Base-by-base conservation (phyloP, 2,329 filamentous ascomycete genomes). In the Zalaria obscura region DNA sequence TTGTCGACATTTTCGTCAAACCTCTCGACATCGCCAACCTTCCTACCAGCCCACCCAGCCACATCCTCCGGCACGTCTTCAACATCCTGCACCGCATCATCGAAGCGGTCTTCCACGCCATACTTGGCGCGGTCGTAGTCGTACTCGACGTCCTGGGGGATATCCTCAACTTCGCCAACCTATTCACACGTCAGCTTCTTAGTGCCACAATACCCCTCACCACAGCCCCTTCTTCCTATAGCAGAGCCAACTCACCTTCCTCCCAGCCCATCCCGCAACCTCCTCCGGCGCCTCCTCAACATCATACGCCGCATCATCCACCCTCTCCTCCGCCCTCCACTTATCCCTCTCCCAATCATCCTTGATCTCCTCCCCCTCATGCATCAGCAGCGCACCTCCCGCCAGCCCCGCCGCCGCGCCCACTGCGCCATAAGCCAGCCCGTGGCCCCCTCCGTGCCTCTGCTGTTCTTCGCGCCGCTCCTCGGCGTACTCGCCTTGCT, bases 381-480 rank as follows among this genome's bases (percentile, higher is more conserved):
- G 61, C 60, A 63, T 65, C 40, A 66, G 48, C 40, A 67, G 42
- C 35, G 64, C 66, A 41, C 65, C 65, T 10, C 63, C 66, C 5
- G 60, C 56, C 11, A 65, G 40, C 4, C 66, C 66, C 2, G 59
- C 60, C 18, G 55, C 65, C 3, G 55, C 62, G 28, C 61, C 66
- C 11, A 62, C 48, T 2, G 58, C 61, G 5, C 56, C 59, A 46
- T 65, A 65, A 33, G 56, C 48, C 46, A 60, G 38, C 26, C 50
- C 56, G 25, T 18, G 18, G 8, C 52, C 49, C 29, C 49, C 47
- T 6, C 45, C 50, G 40, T 60, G 52, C 40, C 52, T 48, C 43
- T 58, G 53, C 45, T 58, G 46, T 40, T 56, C 42, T 38, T 53
- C 43, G 6, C 36, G 42, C 31, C 32, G 25, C 41, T 39, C 8